Percentiles rank a stretch among this genome's conserved stretches.
Evolutionary conservation across 768 basidiomycete genomes (phyloP).

Genomic region (Sporobolomyces phaffii): DNA sequence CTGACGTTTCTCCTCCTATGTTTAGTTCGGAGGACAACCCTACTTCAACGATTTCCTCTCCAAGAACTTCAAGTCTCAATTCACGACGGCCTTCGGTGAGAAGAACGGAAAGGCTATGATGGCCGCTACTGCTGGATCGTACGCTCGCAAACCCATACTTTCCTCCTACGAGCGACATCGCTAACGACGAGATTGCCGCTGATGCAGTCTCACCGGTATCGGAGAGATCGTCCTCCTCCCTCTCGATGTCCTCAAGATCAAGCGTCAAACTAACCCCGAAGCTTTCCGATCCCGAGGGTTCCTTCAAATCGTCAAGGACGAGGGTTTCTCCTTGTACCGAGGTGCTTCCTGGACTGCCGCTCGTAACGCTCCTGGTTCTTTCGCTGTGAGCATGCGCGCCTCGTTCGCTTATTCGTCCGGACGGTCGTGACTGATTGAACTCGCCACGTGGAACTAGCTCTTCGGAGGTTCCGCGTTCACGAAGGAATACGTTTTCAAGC

Average conservation of each 20-base stretch:
- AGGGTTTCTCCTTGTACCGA: slow-evolving; percentile 84
- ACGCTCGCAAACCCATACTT: too few species aligned
- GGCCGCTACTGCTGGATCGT: slow-evolving; percentile 92
- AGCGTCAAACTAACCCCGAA: slow-evolving; percentile 90
- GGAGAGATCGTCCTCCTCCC: slow-evolving; percentile 98
- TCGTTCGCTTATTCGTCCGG: too few species aligned
- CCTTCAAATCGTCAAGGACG: slow-evolving; percentile 80
- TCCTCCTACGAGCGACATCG: too few species aligned
- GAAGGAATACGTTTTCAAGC: slow-evolving; percentile 85
- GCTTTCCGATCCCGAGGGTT: slow-evolving; percentile 93
- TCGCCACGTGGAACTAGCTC: too few species aligned
- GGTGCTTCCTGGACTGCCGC: slow-evolving; percentile 98
- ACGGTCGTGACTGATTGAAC: too few species aligned
- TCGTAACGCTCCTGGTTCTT: slow-evolving; percentile 89
- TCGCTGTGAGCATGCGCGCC: slow-evolving; percentile 61
- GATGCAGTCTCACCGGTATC: slow-evolving; percentile 62
- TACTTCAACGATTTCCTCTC: slow-evolving; percentile 91
- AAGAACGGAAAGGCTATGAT: slow-evolving; percentile 93
- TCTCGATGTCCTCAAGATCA: slow-evolving; percentile 94
- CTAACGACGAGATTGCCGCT: too few species aligned
- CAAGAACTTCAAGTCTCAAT: slow-evolving; percentile 70
- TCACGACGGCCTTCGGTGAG: slow-evolving; percentile 81
- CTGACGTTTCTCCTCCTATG: slow-evolving; percentile 30
- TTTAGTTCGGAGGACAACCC: slow-evolving; percentile 96
- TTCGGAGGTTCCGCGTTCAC: slow-evolving; percentile 93